Evolutionary conservation across 352 stramenopile genomes (phyloP).

Genomic region (Globisporangium ultimum): DNA sequence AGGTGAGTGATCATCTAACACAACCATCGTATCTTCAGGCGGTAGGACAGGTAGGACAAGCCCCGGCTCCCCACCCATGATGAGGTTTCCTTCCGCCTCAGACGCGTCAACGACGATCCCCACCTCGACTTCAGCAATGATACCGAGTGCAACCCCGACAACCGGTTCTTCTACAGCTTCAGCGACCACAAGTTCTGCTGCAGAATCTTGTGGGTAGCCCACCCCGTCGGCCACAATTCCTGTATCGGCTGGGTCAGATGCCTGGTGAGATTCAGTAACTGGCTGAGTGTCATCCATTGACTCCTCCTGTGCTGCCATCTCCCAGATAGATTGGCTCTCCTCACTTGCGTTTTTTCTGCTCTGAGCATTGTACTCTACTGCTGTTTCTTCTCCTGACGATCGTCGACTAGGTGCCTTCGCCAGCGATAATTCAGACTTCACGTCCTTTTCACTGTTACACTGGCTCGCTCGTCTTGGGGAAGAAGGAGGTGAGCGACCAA

Average conservation of each 20-base stretch:
- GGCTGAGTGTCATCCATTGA: not conserved
- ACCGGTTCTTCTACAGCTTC: constrained; percentile 11
- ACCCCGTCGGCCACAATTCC: not conserved
- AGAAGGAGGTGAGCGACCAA: not conserved
- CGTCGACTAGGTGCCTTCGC: not conserved
- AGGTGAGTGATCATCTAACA: not conserved
- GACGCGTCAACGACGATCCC: constrained; percentile 28
- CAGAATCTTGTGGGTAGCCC: constrained; percentile 2
- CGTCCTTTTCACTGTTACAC: not conserved
- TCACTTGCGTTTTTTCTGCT: constrained; percentile 6
- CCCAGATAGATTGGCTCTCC: constrained; percentile 12
- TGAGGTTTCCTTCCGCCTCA: constrained; percentile 10
- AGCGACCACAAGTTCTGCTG: constrained; percentile 8
- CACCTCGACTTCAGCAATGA: constrained; percentile 28
- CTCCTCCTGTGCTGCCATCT: constrained; percentile 4
- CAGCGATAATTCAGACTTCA: not conserved
- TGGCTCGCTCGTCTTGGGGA: not conserved
- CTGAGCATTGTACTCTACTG: not conserved
- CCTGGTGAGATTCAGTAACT: not conserved
- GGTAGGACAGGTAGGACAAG: not conserved
- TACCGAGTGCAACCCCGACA: constrained; percentile 12
- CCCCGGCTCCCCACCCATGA: constrained; percentile 1
- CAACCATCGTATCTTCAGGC: not conserved
- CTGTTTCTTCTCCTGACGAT: not conserved
- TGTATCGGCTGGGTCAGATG: not conserved